Evolutionary conservation across 805 yeast species (phyloP).

Genomic region (Priceomyces fermenticarens): DNA sequence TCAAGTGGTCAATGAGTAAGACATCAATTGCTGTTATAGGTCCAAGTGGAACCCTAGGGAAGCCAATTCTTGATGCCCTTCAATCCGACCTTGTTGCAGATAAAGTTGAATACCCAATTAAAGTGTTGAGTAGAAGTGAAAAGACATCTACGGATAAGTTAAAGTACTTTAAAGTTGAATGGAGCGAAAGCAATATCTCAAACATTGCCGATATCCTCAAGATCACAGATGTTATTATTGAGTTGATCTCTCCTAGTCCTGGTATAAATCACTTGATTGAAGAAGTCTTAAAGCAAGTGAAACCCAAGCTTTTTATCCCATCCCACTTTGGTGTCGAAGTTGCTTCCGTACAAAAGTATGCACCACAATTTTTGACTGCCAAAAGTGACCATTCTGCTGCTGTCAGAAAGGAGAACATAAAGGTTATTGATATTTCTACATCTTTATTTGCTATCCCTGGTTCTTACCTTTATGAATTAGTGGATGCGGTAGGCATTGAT

Average conservation of each 20-base stretch:
- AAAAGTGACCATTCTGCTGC: slow-evolving; percentile 36
- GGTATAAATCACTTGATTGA: slow-evolving; percentile 32
- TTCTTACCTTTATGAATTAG: slow-evolving; percentile 28
- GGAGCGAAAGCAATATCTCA: slow-evolving; percentile 18
- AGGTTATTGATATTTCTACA: slow-evolving; percentile 44
- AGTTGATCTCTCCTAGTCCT: slow-evolving; percentile 36
- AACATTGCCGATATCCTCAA: slow-evolving; percentile 34
- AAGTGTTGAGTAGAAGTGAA: slow-evolving; percentile 47
- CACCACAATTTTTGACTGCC: slow-evolving; percentile 32
- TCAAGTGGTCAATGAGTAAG: too few species aligned
- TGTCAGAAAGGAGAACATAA: slow-evolving; percentile 44
- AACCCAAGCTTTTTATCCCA: slow-evolving; percentile 54
- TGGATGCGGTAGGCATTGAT: slow-evolving; percentile 38
- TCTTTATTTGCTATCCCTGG: slow-evolving; percentile 37
- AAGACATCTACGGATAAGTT: slow-evolving; percentile 30
- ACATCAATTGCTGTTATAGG: slow-evolving; percentile 45
- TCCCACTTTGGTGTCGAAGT: slow-evolving; percentile 58
- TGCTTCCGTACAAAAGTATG: slow-evolving; percentile 16
- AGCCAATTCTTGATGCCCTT: slow-evolving; percentile 45
- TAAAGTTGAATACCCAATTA: slow-evolving; percentile 46
- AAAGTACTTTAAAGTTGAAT: slow-evolving; percentile 36
- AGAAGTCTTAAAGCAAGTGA: slow-evolving; percentile 33
- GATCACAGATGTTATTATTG: slow-evolving; percentile 52
- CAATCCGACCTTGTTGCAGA: slow-evolving; percentile 38
- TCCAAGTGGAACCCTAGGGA: slow-evolving; percentile 48